A percentile compares a stretch with the other conserved stretches of the same genome.
phyloP scores from a whole-genome alignment of 768 basidiomycete genomes.

The Mycena capillaripes region DNA sequence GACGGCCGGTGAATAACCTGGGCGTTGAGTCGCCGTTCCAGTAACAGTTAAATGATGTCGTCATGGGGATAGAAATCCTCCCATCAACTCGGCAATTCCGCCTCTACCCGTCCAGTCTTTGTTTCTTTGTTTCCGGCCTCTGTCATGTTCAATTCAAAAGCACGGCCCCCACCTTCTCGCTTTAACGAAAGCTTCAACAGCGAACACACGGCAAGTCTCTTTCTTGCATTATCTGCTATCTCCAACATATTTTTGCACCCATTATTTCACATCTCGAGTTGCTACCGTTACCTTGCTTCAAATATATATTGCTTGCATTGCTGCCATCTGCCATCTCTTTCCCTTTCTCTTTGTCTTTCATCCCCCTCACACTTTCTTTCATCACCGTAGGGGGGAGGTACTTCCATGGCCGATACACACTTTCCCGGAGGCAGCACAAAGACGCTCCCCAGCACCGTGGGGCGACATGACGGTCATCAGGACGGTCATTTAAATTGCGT shows the following conservation, averaged over 20 bases:
- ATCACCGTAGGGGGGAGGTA: slow-evolving; percentile 19
- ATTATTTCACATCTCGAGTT: slow-evolving; percentile 26
- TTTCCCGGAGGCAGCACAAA: slow-evolving; percentile 36
- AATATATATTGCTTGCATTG: slow-evolving; percentile 5
- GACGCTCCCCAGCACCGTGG: slow-evolving; percentile 36
- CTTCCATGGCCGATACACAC: slow-evolving; percentile 36
- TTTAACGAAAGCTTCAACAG: slow-evolving; percentile 32
- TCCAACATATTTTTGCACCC: background rate
- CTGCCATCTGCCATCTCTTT: background rate
- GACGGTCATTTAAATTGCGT: slow-evolving; percentile 39
- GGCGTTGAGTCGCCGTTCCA: background rate
- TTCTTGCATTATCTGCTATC: background rate
- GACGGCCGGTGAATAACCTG: background rate
- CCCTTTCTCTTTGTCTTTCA: slow-evolving; percentile 20
- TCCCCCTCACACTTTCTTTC: slow-evolving; percentile 24
- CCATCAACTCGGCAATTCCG: background rate
- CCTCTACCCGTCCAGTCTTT: background rate
- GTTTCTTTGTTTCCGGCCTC: background rate
- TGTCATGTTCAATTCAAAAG: slow-evolving; percentile 17
- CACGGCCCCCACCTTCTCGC: slow-evolving; percentile 24
- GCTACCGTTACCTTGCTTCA: slow-evolving; percentile 31
- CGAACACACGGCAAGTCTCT: slow-evolving; percentile 22
- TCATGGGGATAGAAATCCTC: slow-evolving; percentile 28
- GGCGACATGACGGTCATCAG: slow-evolving; percentile 38
- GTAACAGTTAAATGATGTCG: slow-evolving; percentile 19